A percentile compares a stretch with the other conserved stretches of the same genome.
Conservation (phyloP, 2,329 filamentous ascomycete genomes). For the Aureobasidium sp. region DNA sequence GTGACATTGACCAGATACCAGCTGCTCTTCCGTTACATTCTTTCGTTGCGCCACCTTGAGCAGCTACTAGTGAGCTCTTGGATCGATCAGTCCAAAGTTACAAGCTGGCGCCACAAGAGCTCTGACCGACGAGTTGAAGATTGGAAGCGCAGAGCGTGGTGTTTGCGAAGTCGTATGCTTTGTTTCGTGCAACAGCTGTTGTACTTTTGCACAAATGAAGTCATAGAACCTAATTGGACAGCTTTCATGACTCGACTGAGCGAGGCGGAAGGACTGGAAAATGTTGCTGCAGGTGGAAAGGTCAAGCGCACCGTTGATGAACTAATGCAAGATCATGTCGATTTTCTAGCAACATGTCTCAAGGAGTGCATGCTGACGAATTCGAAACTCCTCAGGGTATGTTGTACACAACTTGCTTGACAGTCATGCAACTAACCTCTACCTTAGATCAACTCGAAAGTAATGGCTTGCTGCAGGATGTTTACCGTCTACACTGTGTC, state of each 20-base stretch:
- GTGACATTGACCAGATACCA: conserved; percentile 98
- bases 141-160: conserved; percentile 92
- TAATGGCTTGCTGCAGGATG: conserved; percentile 91
- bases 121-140: conserved; percentile 69
- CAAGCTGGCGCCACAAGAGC: conserved; percentile 66
- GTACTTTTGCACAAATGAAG: conserved; percentile 94
- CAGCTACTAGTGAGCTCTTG: conserved; percentile 78
- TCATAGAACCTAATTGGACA: conserved; percentile 97
- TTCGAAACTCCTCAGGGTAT: conserved; percentile 81
- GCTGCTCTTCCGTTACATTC: conserved; percentile 85
- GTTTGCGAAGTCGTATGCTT: conserved; percentile 83
- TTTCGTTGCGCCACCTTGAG: conserved; percentile 84
- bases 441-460: conserved; percentile 86
- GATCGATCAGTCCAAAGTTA: conserved; percentile 76
- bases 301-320: conserved; percentile 84
- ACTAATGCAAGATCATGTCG: conserved; percentile 97
- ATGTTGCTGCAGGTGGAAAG: conserved; percentile 29
- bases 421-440: neutral
- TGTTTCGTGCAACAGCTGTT: conserved; percentile 94
- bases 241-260: conserved; percentile 82
- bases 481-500: conserved; percentile 87
- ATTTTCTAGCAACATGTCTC: conserved; percentile 93
- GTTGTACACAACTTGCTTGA: conserved; percentile 18
- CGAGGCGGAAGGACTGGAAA: conserved; percentile 42
- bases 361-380: conserved; percentile 99